phyloP scores from a whole-genome alignment of 2,329 filamentous ascomycete genomes.

The Nemania sp. region DNA sequence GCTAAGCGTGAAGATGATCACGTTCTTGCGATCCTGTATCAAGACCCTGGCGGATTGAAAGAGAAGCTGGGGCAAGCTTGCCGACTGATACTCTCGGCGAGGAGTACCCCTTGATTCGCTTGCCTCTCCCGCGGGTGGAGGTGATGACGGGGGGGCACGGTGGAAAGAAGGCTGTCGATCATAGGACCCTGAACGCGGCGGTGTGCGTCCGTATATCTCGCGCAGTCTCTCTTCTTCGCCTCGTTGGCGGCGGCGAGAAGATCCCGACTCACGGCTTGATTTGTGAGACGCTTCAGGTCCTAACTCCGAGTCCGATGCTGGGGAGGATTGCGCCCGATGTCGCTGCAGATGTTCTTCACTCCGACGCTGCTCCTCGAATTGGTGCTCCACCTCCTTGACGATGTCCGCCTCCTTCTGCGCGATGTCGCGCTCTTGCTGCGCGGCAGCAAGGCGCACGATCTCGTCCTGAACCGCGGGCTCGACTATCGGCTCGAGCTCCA shows the following conservation, averaged over 20 bases:
- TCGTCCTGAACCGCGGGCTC: slow-evolving; percentile 62
- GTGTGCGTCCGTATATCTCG: slow-evolving; percentile 57
- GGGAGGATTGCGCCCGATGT: slow-evolving; percentile 4
- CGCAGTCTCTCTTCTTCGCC: slow-evolving; percentile 59
- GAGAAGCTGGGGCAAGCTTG: slow-evolving; percentile 59
- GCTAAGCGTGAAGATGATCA: slow-evolving; percentile 60
- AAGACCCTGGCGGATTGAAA: slow-evolving; percentile 58
- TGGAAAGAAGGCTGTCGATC: slow-evolving; percentile 27
- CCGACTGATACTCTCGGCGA: slow-evolving; percentile 44
- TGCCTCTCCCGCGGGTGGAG: slow-evolving; percentile 36
- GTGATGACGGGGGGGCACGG: slow-evolving; percentile 34
- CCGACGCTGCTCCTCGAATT: slow-evolving; percentile 43
- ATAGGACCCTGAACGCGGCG: slow-evolving; percentile 22
- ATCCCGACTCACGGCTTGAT: slow-evolving; percentile 33
- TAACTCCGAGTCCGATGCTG: slow-evolving; percentile 17
- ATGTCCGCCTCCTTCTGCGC: slow-evolving; percentile 41
- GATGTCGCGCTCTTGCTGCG: slow-evolving; percentile 47
- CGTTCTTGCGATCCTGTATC: slow-evolving; percentile 62
- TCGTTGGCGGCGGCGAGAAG: slow-evolving; percentile 41
- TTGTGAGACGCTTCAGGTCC: slow-evolving; percentile 19
- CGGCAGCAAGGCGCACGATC: slow-evolving; percentile 59
- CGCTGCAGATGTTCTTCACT: slow-evolving; percentile 32
- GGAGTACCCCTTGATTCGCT: slow-evolving; percentile 41
- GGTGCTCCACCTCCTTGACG: slow-evolving; percentile 41
- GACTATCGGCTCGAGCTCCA: slow-evolving; percentile 81